Evolutionary conservation across 2,329 filamentous ascomycete species (phyloP).

Genomic region (Apiospora malaysiana): DNA sequence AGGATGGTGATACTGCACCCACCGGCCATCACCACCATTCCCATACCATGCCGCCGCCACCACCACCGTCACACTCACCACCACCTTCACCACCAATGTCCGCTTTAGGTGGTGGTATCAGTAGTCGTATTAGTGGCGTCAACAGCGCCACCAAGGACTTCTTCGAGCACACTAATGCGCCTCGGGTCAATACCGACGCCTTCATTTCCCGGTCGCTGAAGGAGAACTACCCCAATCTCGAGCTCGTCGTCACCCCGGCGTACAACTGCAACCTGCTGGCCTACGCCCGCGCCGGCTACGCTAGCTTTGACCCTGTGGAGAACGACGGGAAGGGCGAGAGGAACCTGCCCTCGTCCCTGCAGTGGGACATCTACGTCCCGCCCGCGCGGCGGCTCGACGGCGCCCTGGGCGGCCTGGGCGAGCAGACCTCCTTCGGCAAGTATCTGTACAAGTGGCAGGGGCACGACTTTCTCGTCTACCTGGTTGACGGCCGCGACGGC

Average conservation of each 20-base stretch:
- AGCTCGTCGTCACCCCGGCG: conserved; percentile 46
- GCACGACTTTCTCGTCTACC: conserved; percentile 51
- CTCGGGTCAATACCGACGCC: conserved; percentile 50
- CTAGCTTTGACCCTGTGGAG: conserved; percentile 39
- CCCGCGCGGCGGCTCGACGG: conserved; percentile 49
- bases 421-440: conserved; percentile 46
- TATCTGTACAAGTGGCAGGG: conserved; percentile 50
- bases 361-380: conserved; percentile 47
- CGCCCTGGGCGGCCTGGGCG: conserved; percentile 41
- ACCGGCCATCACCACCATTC: neutral
- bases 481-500: conserved; percentile 50
- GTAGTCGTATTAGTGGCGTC: conserved; percentile 23
- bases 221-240: conserved; percentile 49
- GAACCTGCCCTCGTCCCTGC: conserved; percentile 42
- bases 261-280: conserved; percentile 44
- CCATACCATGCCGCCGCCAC: too few relatives aligned
- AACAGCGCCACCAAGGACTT: conserved; percentile 36
- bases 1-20: neutral
- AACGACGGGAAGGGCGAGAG: conserved; percentile 38
- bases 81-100: too few relatives aligned
- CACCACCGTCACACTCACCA: too few relatives aligned
- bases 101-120: too few relatives aligned
- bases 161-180: conserved; percentile 48
- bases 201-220: conserved; percentile 48
- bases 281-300: conserved; percentile 49